Evolutionary conservation across 2,329 filamentous ascomycete genomes (phyloP).

Genomic region (Emmonsiellopsis sp.): DNA sequence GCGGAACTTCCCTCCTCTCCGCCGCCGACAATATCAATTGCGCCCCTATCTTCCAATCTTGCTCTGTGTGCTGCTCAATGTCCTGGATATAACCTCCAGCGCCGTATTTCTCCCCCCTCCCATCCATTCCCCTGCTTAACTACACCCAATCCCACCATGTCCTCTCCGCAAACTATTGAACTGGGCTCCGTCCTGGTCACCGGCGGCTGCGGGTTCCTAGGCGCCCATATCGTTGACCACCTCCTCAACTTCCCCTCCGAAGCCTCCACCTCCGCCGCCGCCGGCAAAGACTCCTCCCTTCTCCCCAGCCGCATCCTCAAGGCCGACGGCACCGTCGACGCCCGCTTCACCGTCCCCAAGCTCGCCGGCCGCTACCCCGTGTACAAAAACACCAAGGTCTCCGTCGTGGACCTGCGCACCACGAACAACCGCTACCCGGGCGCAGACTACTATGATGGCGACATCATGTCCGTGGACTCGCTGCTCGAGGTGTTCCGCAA

Average conservation of each 20-base stretch:
- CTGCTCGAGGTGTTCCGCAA: slow-evolving; percentile 56
- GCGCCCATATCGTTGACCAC: slow-evolving; percentile 70
- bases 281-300: slow-evolving; percentile 1
- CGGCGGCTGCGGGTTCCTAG: slow-evolving; percentile 76
- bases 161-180: slow-evolving; percentile 20
- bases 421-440: slow-evolving; percentile 55
- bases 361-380: slow-evolving; percentile 31
- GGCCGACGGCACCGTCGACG: slow-evolving; percentile 18
- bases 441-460: slow-evolving; percentile 62
- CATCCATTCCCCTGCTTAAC: background rate
- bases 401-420: slow-evolving; percentile 64
- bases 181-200: slow-evolving; percentile 68
- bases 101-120: background rate
- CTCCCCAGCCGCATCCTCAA: background rate
- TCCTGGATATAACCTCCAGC: too few relatives aligned
- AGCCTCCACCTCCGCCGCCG: slow-evolving; percentile 4
- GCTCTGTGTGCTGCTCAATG: too few relatives aligned
- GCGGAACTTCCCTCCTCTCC: background rate
- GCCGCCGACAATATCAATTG: too few relatives aligned
- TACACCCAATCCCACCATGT: slow-evolving; percentile 2
- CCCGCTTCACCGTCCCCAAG: slow-evolving; percentile 28
- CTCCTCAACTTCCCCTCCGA: slow-evolving; percentile 52
- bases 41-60: too few relatives aligned
- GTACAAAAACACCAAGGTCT: slow-evolving; percentile 44
- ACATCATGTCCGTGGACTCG: slow-evolving; percentile 59